A percentile compares a stretch with the other conserved stretches of the same genome.
These are phyloP conservation scores for Penicillium taxi DNA, from an alignment of 495 filamentous ascomycete species.

Conservation along the genomic window DNA sequence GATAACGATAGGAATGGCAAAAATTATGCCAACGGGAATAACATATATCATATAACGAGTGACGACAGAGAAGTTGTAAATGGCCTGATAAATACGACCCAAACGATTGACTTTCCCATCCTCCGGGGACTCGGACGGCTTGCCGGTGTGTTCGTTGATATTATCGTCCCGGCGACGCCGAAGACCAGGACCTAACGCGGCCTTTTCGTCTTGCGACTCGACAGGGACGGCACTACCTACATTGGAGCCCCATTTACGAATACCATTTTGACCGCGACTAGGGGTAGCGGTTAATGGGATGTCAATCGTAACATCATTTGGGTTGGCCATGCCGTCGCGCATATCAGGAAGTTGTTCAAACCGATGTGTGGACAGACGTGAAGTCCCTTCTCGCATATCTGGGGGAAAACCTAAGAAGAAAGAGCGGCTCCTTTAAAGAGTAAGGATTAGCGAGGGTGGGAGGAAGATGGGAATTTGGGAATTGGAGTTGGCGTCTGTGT, in stretches of 20 bases:
- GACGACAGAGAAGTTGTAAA: slow-evolving; percentile 76
- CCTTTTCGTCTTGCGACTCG: slow-evolving; percentile 42
- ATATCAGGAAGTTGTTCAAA: slow-evolving; percentile 42
- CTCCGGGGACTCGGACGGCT: slow-evolving; percentile 41
- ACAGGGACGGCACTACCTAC: slow-evolving; percentile 11
- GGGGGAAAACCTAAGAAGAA: slow-evolving; percentile 1
- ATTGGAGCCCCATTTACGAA: slow-evolving; percentile 29
- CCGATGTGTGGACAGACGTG: slow-evolving; percentile 35
- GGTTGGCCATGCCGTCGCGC: slow-evolving; percentile 34
- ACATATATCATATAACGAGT: slow-evolving; percentile 89
- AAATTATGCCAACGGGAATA: slow-evolving; percentile 61
- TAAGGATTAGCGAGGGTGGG: no score
- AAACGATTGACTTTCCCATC: slow-evolving; percentile 66
- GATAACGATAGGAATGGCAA: slow-evolving; percentile 77
- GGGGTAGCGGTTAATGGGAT: slow-evolving; percentile 45
- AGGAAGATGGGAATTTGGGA: neutral
- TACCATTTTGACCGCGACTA: slow-evolving; percentile 37
- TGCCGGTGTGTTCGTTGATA: slow-evolving; percentile 40
- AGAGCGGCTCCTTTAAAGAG: slow-evolving; percentile 7
- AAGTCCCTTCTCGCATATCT: slow-evolving; percentile 30
- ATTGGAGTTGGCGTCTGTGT: neutral
- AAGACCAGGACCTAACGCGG: slow-evolving; percentile 29
- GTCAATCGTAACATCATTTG: slow-evolving; percentile 52
- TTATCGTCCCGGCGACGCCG: slow-evolving; percentile 36
- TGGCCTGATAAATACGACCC: slow-evolving; percentile 79